A percentile compares a stretch with the other conserved stretches of the same genome.
Evolutionary conservation across 2,329 filamentous ascomycete species (phyloP).

Genomic region (Cordyceps cicadae): DNA sequence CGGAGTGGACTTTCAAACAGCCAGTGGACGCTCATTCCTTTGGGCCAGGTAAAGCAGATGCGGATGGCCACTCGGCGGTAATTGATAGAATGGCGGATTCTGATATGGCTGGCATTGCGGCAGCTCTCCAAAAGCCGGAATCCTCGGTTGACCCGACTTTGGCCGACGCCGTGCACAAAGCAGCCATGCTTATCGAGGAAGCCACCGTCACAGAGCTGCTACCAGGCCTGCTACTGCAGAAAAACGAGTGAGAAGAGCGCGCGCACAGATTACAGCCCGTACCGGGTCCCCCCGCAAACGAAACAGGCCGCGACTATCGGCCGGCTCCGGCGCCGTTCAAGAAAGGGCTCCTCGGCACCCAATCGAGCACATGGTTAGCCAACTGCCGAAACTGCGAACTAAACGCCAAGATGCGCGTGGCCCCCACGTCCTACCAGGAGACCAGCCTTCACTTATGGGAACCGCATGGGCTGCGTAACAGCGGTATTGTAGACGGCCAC

Average conservation of each 20-base stretch:
- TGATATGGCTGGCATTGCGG: not conserved
- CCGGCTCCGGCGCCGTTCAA: not conserved
- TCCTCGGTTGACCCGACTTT: not conserved
- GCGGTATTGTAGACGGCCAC: not conserved
- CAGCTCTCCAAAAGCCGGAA: not conserved
- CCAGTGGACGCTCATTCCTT: not conserved
- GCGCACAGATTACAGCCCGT: not conserved
- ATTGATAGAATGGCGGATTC: not conserved
- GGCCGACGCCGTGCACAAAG: not conserved
- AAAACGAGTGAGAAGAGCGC: not conserved
- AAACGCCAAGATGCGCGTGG: not conserved
- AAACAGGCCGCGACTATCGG: not conserved
- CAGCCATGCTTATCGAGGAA: not conserved
- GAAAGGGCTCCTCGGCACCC: not conserved
- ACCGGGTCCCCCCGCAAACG: too few relatives aligned
- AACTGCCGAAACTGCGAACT: not conserved
- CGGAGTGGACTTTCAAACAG: not conserved
- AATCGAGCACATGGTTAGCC: not conserved
- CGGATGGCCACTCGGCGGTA: not conserved
- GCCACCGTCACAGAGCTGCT: not conserved
- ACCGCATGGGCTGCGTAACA: not conserved
- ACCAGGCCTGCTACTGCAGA: not conserved
- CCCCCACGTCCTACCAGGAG: too few relatives aligned
- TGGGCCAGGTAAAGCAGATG: not conserved
- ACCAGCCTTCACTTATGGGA: not conserved